Conservation (phyloP, 176 grass and related monocot species). For the Poa annua region DNA sequence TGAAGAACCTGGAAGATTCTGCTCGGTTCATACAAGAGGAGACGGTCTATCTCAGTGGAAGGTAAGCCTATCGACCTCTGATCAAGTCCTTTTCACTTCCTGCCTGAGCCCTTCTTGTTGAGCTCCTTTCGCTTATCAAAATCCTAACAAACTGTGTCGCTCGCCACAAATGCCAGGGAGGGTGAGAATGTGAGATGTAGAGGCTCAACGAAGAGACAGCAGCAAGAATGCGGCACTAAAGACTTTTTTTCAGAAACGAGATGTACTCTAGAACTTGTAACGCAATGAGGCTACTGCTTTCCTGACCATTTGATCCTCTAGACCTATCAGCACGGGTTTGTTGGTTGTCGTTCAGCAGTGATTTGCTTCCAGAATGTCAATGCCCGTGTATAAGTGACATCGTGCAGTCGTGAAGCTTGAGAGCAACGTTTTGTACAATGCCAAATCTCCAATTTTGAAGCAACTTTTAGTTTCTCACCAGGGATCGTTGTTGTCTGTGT, state of each 20-base stretch:
- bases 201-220: conserved; percentile 55
- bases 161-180: conserved; percentile 45
- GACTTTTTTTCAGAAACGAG: conserved; percentile 55
- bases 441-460: neutral
- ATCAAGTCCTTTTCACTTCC: neutral
- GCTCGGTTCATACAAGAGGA: conserved; percentile 61
- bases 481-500: neutral
- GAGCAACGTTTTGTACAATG: neutral
- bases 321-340: too few species aligned
- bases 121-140: conserved; percentile 21
- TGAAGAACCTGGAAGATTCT: conserved; percentile 60
- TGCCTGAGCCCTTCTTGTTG: neutral
- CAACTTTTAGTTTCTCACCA: neutral
- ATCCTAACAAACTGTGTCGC: conserved; percentile 5
- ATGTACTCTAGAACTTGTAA: conserved; percentile 39
- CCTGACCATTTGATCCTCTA: neutral
- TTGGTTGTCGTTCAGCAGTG: too few species aligned
- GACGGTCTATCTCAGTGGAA: conserved; percentile 54
- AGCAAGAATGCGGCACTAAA: too few species aligned
- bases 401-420: neutral
- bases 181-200: conserved; percentile 42
- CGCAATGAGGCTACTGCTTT: neutral
- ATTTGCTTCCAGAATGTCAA: too few species aligned
- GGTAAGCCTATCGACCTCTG: conserved; percentile 19
- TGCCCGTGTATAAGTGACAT: neutral